phyloP scores from a whole-genome alignment of 352 stramenopile species.

The Peronosclerospora sorghi region DNA sequence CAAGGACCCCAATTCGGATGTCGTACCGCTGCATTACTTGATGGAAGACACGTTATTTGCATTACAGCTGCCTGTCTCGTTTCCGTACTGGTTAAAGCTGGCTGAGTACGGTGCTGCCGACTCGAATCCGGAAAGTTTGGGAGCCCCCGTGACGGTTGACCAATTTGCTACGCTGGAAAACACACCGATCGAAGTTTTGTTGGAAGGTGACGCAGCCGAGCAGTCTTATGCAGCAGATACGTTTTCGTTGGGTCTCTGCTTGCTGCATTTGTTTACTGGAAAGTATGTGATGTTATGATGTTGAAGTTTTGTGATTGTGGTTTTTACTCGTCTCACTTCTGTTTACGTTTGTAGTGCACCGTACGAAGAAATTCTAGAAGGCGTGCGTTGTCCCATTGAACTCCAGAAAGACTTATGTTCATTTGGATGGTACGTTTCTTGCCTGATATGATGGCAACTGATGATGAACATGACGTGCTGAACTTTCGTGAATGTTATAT shows the following conservation, averaged over 20 bases:
- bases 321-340: not conserved
- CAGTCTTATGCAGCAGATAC: slow-evolving; percentile 91
- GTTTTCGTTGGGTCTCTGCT: slow-evolving; percentile 92
- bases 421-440: slow-evolving; percentile 76
- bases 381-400: slow-evolving; percentile 82
- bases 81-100: slow-evolving; percentile 91
- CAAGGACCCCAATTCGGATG: slow-evolving; percentile 24
- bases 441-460: not conserved
- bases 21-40: slow-evolving; percentile 46
- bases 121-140: slow-evolving; percentile 77
- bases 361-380: slow-evolving; percentile 96
- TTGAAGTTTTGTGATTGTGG: not conserved
- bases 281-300: slow-evolving; percentile 23
- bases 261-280: slow-evolving; percentile 95
- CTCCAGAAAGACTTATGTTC: slow-evolving; percentile 62
- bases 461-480: not conserved
- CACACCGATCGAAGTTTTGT: slow-evolving; percentile 91
- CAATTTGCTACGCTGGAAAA: slow-evolving; percentile 99
- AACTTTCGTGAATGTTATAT: not conserved
- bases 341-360: slow-evolving; percentile 49
- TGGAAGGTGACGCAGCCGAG: slow-evolving; percentile 84
- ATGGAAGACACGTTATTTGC: slow-evolving; percentile 49
- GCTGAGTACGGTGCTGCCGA: slow-evolving; percentile 96
- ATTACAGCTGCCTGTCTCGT: slow-evolving; percentile 40
- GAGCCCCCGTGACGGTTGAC: slow-evolving; percentile 85